Percentiles rank a stretch among this genome's conserved stretches.
phyloP scores from a whole-genome alignment of 139 green algal genomes.

The Auxenochlorella pyrenoidosa region DNA sequence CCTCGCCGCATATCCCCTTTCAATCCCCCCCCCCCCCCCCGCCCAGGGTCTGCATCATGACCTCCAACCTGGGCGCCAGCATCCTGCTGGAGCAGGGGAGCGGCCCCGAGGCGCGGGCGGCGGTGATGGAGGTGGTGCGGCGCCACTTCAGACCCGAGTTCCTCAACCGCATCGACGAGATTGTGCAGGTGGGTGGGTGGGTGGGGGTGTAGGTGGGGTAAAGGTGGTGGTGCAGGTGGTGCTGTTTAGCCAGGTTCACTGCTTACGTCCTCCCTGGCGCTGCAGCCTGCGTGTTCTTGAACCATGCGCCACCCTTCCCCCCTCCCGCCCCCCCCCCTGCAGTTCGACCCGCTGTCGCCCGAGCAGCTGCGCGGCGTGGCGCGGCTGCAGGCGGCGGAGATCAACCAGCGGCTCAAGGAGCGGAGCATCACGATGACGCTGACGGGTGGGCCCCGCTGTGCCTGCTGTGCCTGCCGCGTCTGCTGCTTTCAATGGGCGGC shows the following conservation, averaged over 20 bases:
- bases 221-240: too few relatives aligned
- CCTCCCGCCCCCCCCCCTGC: not conserved
- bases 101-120: conserved; percentile 21
- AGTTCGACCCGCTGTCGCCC: conserved; percentile 84
- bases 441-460: not conserved
- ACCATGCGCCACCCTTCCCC: not conserved
- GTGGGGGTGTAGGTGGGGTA: too few relatives aligned
- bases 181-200: conserved; percentile 63
- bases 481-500: too few relatives aligned
- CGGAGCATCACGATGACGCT: conserved; percentile 68
- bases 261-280: too few relatives aligned
- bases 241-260: too few relatives aligned
- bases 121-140: conserved; percentile 44
- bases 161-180: conserved; percentile 91
- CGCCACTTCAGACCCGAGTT: conserved; percentile 85
- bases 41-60: conserved; percentile 91
- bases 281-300: not conserved
- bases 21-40: not conserved
- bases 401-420: conserved; percentile 70
- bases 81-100: conserved; percentile 58
- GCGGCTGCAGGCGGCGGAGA: conserved; percentile 70
- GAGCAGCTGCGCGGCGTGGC: conserved; percentile 79
- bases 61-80: conserved; percentile 88
- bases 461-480: not conserved
- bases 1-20: too few relatives aligned